Base-by-base conservation (phyloP, 306 rosid genomes). In the Rosa lucieae region DNA sequence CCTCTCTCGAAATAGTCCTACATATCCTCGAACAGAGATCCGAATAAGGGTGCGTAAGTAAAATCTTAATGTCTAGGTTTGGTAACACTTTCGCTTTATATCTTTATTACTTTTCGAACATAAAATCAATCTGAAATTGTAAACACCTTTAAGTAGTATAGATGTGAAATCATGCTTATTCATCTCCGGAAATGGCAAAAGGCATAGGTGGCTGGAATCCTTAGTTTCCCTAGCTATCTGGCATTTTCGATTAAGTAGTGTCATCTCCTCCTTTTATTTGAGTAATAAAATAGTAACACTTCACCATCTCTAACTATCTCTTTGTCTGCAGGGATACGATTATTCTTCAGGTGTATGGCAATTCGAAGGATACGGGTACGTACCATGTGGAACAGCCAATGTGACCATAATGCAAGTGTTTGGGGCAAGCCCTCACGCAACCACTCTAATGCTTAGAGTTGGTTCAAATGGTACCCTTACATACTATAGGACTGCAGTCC, bases 321-420 rank as follows among this genome's bases (percentile, higher is more conserved):
- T 70, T 43, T 40, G 1, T 58, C 21, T 7, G 6, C 18, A 90
- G 94, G 88, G 87, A 6, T 79, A 84, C 3, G 86, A 78, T 61
- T 88, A 87, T 51, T 80, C 84, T 1, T 78, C 85, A 0, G 87
- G 87, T 23, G 76, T 82, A 40, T 85, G 92, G 89, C 91, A 90
- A 80, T 90, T 90, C 70, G 88, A 90, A 85, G 92, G 85, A 61
- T 17, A 83, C 6, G 81, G 76, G 12, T 86, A 84, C 4, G 81
- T 90, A n/a, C 90, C 89, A 0, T 44, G 75, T 21, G 90, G 92
- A 14, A 83, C 89, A 72, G 82, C 32, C 0, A 87, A 87, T 0
- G 84, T 70, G 15, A 81, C 89, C 43, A 63, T 88, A 4, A 85
- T 84, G 87, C 92, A 90, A 75, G 86, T 89, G 13, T 89, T 89